Evolutionary conservation across 768 basidiomycete species (phyloP), one percentile per base, ranked within the genome.

Genomic region (Floccularia luteovirens): DNA sequence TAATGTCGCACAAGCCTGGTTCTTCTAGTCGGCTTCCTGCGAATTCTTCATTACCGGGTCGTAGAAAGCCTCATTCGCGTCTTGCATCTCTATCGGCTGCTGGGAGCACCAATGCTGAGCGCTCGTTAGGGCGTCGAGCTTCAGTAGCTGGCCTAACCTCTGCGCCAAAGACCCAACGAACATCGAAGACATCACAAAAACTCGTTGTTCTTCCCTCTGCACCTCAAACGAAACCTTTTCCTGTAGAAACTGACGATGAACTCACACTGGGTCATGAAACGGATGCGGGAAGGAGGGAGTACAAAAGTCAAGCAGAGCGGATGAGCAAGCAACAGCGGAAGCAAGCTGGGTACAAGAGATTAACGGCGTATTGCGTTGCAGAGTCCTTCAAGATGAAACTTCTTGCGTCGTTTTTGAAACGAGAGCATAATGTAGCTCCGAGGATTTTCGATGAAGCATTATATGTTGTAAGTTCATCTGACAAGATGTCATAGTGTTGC

Each of bases 401-500:
- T 0, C 62, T 96, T 16, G 79, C 83, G 8, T 79, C 82, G 2
- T 94, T 92, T 53, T 55, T 96, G 55, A 94, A 93, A 60, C 69
- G 93, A 38, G 93, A 97, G 54, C 93, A 97, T 56, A 94, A 92
- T 40, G 91, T 93, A 8, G 70, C 63, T 7, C 90, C 82, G 1
- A 70, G 93, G 43, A 74, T 90, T 0, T 97, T 90, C 48, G 93
- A 96, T 56, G 93, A 97, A 61, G 92, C 91, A 0, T 61, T 94
- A 44, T 96, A 96, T 66, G 86, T 81, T 42, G 92, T 93, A 46
- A 64, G 88, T 72, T 34, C 39, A n/a, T n/a, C n/a, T n/a, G n/a
- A n/a, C n/a, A n/a, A n/a, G n/a, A n/a, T n/a, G n/a, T n/a, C n/a
- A n/a, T n/a, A n/a, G n/a, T n/a, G n/a, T n/a, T n/a, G n/a, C n/a